Conservation (phyloP, 371 early-diverging fungal species). For the Haplosporangium sp. region DNA sequence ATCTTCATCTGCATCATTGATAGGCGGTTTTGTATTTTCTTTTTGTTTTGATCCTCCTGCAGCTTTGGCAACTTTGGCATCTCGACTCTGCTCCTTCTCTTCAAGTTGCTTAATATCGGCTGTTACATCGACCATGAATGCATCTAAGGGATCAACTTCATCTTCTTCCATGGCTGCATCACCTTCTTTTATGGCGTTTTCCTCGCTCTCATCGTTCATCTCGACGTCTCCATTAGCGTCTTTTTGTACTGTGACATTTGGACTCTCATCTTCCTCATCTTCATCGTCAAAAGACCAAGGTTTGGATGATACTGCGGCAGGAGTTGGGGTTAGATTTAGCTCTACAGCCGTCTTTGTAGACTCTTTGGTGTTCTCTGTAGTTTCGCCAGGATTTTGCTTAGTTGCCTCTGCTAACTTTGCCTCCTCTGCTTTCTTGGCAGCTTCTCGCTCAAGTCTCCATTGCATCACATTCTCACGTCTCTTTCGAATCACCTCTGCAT, state of each 20-base stretch:
- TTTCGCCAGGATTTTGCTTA: conserved; percentile 6
- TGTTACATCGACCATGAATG: conserved; percentile 87
- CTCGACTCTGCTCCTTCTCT: conserved; percentile 68
- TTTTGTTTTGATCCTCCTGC: conserved; percentile 23
- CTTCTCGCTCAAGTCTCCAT: conserved; percentile 75
- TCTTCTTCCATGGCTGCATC: conserved; percentile 56
- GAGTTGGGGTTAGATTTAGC: neutral
- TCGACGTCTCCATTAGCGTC: conserved; percentile 58
- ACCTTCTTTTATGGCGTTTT: conserved; percentile 18
- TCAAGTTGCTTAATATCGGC: conserved; percentile 78
- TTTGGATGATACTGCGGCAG: conserved; percentile 14
- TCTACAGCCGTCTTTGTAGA: conserved; percentile 4
- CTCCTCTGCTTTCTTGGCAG: conserved; percentile 62
- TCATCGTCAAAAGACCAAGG: conserved; percentile 58
- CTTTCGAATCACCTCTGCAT: conserved; percentile 53
- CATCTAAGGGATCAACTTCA: conserved; percentile 81
- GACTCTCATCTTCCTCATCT: conserved; percentile 49
- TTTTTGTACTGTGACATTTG: conserved; percentile 16
- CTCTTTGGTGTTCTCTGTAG: conserved; percentile 21
- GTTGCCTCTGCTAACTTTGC: conserved; percentile 28
- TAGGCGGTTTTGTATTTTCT: conserved; percentile 12
- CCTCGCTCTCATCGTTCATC: conserved; percentile 44
- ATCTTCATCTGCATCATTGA: conserved; percentile 64
- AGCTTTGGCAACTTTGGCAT: conserved; percentile 47
- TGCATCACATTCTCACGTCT: conserved; percentile 79